phyloP scores from a whole-genome alignment of 2,329 filamentous ascomycete species.

The Fusarium pseudoanthophilum region DNA sequence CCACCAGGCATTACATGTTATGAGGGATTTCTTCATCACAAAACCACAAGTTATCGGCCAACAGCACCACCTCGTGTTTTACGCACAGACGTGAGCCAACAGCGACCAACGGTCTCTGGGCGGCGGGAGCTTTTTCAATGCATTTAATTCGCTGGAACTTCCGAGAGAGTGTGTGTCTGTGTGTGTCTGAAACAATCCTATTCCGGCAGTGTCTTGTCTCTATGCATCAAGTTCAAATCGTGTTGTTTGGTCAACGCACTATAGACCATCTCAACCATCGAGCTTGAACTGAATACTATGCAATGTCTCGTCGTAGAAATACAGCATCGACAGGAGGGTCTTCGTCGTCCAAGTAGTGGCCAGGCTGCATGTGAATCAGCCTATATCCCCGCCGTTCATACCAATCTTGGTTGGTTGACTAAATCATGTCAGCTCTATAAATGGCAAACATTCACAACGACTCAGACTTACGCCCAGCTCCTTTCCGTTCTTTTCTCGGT shows the following conservation, averaged over 20 bases:
- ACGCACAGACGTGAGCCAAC: too few species aligned
- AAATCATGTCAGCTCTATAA: background rate
- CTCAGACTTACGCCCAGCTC: constrained; percentile 6
- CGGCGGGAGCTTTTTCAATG: too few species aligned
- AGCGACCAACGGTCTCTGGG: too few species aligned
- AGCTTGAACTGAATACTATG: background rate
- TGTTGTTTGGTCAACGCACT: background rate
- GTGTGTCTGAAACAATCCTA: too few species aligned
- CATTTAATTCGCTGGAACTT: too few species aligned
- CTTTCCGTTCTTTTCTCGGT: background rate
- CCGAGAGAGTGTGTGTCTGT: too few species aligned
- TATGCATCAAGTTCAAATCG: background rate
- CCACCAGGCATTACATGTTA: background rate
- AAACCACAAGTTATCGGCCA: too few species aligned
- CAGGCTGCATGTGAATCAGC: constrained; percentile 32
- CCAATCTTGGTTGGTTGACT: constrained; percentile 47
- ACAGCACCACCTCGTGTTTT: too few species aligned
- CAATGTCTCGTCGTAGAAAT: constrained; percentile 19
- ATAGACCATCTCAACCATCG: background rate
- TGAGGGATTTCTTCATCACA: too few species aligned
- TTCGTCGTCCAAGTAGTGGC: background rate
- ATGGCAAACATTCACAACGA: accelerated
- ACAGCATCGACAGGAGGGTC: constrained; percentile 18
- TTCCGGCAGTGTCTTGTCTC: too few species aligned
- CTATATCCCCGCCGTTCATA: constrained; percentile 44